phyloP scores from a whole-genome alignment of 306 rosid genomes.

The Castanea crenata region DNA sequence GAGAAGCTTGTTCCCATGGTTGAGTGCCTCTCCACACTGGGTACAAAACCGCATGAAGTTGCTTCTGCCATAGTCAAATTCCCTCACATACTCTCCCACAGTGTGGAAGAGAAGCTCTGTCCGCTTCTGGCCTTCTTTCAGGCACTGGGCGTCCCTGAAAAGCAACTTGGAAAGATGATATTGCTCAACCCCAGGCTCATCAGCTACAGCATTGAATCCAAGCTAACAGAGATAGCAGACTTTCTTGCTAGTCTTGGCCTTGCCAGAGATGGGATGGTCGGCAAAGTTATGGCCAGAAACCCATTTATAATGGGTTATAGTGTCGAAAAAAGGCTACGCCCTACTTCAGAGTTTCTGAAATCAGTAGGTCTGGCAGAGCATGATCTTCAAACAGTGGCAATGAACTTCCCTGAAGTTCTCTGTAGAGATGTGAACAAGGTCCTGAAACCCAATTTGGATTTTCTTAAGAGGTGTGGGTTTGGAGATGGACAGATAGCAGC shows the following conservation, averaged over 20 bases:
- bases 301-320: constrained; percentile 90
- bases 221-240: constrained; percentile 64
- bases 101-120: constrained; percentile 93
- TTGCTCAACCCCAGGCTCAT: constrained; percentile 86
- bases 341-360: constrained; percentile 62
- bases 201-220: constrained; percentile 82
- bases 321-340: constrained; percentile 69
- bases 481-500: constrained; percentile 56
- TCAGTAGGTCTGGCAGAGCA: constrained; percentile 57
- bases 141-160: constrained; percentile 72
- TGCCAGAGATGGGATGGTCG: constrained; percentile 68
- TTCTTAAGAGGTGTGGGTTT: constrained; percentile 61
- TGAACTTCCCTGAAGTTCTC: constrained; percentile 71
- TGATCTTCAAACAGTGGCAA: constrained; percentile 62
- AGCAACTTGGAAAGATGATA: constrained; percentile 77
- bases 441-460: constrained; percentile 60
- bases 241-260: constrained; percentile 74
- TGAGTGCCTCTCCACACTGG: constrained; percentile 71
- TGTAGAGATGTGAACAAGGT: constrained; percentile 78
- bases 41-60: constrained; percentile 69
- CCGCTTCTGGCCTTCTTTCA: constrained; percentile 92
- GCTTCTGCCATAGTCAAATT: constrained; percentile 75
- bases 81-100: constrained; percentile 70
- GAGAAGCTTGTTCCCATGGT: constrained; percentile 86
- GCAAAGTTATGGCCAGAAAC: constrained; percentile 67